Evolutionary conservation across 2,329 filamentous ascomycete species (phyloP), one percentile per base, ranked within the genome.

Genomic region (Aureobasidium sp.): DNA sequence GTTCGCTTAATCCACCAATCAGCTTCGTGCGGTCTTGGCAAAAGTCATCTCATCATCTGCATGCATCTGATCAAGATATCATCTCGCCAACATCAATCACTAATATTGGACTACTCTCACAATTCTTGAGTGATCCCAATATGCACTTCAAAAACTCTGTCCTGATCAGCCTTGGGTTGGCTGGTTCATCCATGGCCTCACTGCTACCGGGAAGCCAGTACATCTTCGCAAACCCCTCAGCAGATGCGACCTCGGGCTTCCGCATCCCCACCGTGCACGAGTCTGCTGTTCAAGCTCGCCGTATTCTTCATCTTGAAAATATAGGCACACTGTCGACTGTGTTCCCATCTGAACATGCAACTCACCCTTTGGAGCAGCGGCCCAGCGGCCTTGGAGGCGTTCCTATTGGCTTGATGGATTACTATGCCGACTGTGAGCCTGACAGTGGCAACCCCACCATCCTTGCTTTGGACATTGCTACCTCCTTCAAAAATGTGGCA

Each of bases 241-340:
- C 66, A 25, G 67, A 70, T 10, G 61, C 47, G 1, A 25, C 47
- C 47, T 36, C 54, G 30, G 58, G 42, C 60, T 76, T 74, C 69
- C 71, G 76, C 37, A 90, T 95, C 67, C 93, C 94, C 0, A 89
- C 90, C 6, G 84, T 90, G 66, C 87, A 90, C 70, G 89, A 96
- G 74, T 96, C 92, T 9, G 90, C 93, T 63, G 82, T 97, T 58
- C 86, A 94, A 72, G 94, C 88, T 52, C 89, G 94, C n/a, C 88
- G 92, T 63, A 89, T 97, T 69, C 84, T 97, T 53, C 87, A 86
- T 50, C 82, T 94, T 34, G 88, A 88, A 59, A 87, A 86, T 52
- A 84, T 94, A 42, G 91, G 87, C 63, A 91, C 88, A 3, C 81
- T 96, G 50, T 88, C 91, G 3, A 96, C 92, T 66, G 81, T 90